A percentile compares a stretch with the other conserved stretches of the same genome.
phyloP scores from a whole-genome alignment of 1,284 basidiomycete species.

The Sphaerobolus stellatus region DNA sequence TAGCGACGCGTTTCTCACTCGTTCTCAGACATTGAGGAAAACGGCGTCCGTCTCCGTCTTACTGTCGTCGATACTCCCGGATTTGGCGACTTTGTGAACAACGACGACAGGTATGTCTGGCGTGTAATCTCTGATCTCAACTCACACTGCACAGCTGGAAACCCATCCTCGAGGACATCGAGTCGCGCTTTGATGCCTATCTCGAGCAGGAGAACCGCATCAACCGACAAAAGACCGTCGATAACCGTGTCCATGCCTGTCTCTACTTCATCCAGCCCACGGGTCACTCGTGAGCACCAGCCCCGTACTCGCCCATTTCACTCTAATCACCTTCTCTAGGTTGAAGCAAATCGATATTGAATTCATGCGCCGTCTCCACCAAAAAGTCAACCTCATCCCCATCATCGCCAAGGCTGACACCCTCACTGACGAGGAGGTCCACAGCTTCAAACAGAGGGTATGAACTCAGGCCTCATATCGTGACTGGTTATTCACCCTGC shows the following conservation, averaged over 20 bases:
- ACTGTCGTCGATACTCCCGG: conserved; percentile 98
- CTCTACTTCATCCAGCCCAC: conserved; percentile 98
- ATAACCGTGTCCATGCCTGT: conserved; percentile 91
- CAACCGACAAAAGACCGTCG: conserved; percentile 82
- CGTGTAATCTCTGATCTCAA: conserved; percentile 9
- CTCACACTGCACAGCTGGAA: conserved; percentile 72
- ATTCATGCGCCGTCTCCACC: conserved; percentile 94
- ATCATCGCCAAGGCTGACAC: conserved; percentile 97
- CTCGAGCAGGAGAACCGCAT: conserved; percentile 98
- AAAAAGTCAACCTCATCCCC: conserved; percentile 95
- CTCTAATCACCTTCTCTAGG: conserved; percentile 39
- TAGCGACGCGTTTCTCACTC: conserved; percentile 19
- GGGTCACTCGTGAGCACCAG: conserved; percentile 81
- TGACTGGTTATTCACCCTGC: neutral
- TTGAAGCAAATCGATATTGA: conserved; percentile 96
- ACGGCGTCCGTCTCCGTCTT: conserved; percentile 88
- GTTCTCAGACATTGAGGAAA: conserved; percentile 91
- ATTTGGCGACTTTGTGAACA: conserved; percentile 97
- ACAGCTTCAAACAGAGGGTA: conserved; percentile 88
- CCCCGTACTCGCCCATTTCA: neutral
- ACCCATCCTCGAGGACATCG: conserved; percentile 96
- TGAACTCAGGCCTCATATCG: conserved; percentile 20
- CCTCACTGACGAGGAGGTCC: conserved; percentile 91
- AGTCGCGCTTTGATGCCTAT: conserved; percentile 93
- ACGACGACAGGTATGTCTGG: conserved; percentile 79